Conservation (phyloP, 257 asterid species). For the Echites panduratus region DNA sequence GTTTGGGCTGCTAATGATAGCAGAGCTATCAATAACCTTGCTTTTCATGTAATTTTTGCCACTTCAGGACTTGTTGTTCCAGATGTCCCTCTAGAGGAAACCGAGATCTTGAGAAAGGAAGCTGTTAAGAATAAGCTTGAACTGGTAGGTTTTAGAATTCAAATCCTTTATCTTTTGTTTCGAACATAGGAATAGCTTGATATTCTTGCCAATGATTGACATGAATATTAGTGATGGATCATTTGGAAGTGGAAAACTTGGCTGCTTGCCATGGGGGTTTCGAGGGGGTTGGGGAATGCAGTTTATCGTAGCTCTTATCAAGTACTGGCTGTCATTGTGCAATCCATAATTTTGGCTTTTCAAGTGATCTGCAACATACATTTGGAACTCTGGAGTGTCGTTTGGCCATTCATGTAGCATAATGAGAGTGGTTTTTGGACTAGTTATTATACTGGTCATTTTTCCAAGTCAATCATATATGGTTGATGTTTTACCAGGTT, state of each 20-base stretch:
- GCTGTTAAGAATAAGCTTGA: conserved; percentile 57
- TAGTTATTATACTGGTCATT: not conserved
- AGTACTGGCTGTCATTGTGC: not conserved
- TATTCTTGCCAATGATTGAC: not conserved
- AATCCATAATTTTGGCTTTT: not conserved
- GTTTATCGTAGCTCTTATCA: not conserved
- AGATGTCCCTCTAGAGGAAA: conserved; percentile 88
- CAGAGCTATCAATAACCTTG: not conserved
- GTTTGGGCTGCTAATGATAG: not conserved
- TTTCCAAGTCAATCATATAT: not conserved
- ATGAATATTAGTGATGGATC: not conserved
- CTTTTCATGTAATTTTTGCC: not conserved
- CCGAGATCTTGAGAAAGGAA: conserved; percentile 73
- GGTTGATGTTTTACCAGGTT: not conserved
- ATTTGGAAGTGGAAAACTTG: not conserved
- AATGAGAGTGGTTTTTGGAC: not conserved
- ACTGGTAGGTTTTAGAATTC: conserved; percentile 50
- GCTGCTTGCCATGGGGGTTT: not conserved
- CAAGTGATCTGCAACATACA: not conserved
- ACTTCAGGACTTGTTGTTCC: conserved; percentile 81
- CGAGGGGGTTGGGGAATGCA: not conserved
- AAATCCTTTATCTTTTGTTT: not conserved
- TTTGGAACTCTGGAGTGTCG: not conserved
- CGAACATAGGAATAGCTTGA: not conserved
- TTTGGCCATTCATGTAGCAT: not conserved